A percentile compares a stretch with the other conserved stretches of the same genome.
phyloP scores from a whole-genome alignment of 805 yeast species.

The Lipomyces kockii region DNA sequence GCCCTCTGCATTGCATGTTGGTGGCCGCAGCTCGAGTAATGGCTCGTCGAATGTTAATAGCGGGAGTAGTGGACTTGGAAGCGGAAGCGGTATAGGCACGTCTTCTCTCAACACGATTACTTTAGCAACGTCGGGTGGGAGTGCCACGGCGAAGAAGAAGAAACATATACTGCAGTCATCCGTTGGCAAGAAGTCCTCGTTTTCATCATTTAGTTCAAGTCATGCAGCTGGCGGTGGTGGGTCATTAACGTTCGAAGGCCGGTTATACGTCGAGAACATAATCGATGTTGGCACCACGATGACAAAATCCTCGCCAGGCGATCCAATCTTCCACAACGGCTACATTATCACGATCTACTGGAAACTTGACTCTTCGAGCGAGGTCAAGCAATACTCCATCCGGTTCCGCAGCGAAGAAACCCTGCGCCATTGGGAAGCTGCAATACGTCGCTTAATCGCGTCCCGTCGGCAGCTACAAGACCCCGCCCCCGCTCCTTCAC shows the following conservation, averaged over 20 bases:
- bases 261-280: conserved; percentile 76
- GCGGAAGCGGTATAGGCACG: conserved; percentile 6
- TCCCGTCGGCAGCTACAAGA: conserved; percentile 11
- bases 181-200: conserved; percentile 47
- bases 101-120: not conserved
- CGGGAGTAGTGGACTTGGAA: not conserved
- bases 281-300: conserved; percentile 48
- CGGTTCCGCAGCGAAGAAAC: conserved; percentile 83
- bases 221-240: conserved; percentile 13
- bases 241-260: conserved; percentile 68
- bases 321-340: conserved; percentile 32
- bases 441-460: conserved; percentile 42
- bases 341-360: conserved; percentile 34
- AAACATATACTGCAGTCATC: conserved; percentile 55
- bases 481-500: not conserved
- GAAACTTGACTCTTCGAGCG: conserved; percentile 53
- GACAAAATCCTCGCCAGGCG: conserved; percentile 34
- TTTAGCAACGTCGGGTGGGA: not conserved
- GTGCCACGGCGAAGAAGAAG: conserved; percentile 49
- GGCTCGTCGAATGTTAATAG: not conserved
- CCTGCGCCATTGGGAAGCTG: conserved; percentile 74
- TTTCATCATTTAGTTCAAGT: conserved; percentile 23
- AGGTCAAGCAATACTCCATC: conserved; percentile 82
- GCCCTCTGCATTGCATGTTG: not conserved
- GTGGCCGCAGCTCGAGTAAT: conserved; percentile 3